Evolutionary conservation across 164 flowering plant species (phyloP).

Genomic region (Sedum album): DNA sequence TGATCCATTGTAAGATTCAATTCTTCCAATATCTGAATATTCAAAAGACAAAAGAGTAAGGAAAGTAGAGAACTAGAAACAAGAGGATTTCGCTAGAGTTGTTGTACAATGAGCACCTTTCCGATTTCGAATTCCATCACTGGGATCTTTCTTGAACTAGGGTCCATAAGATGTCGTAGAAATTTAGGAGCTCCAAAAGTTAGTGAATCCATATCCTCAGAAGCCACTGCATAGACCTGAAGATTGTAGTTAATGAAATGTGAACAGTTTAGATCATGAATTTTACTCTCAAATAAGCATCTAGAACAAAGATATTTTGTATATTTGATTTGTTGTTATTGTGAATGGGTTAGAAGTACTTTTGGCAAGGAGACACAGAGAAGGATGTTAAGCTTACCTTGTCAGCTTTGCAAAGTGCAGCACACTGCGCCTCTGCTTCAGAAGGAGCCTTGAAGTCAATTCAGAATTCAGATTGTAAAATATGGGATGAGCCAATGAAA

Average conservation of each 20-base stretch:
- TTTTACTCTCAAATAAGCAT: neutral
- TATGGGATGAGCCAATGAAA: neutral
- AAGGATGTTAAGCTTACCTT: slow-evolving; percentile 36
- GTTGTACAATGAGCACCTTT: slow-evolving; percentile 42
- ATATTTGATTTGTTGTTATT: neutral
- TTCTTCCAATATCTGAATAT: slow-evolving; percentile 69
- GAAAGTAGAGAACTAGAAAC: neutral
- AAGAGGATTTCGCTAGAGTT: slow-evolving; percentile 4
- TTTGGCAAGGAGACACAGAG: neutral
- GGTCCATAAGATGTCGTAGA: slow-evolving; percentile 96
- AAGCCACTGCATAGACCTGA: slow-evolving; percentile 95
- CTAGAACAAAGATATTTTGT: neutral
- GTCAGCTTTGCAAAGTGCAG: slow-evolving; percentile 83
- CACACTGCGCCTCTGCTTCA: slow-evolving; percentile 98
- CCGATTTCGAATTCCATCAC: slow-evolving; percentile 91
- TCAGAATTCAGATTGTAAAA: neutral
- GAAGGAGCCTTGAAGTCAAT: slow-evolving; percentile 64
- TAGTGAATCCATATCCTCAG: slow-evolving; percentile 98
- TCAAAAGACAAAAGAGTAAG: slow-evolving; percentile 15
- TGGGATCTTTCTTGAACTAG: slow-evolving; percentile 84
- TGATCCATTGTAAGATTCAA: slow-evolving; percentile 86
- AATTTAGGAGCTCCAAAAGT: slow-evolving; percentile 96
- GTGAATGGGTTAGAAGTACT: neutral
- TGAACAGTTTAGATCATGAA: neutral
- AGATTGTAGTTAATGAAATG: neutral